Evolutionary conservation across 164 flowering plant species (phyloP), one percentile per base, ranked within the genome.

Genomic region (Vitis amurensis): DNA sequence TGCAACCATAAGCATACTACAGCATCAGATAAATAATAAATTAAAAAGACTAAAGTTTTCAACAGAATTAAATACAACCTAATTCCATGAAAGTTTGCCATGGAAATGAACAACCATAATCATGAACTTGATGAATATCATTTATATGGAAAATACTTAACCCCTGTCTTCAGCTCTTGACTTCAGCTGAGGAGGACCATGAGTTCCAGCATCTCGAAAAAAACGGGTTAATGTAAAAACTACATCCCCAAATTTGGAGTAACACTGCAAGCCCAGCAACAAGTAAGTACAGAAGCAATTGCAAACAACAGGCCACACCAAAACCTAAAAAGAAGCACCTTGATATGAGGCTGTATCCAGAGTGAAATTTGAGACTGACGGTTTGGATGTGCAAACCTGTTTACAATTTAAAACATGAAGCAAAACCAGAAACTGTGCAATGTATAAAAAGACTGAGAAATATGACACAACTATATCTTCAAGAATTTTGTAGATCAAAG

Each of bases 341-440:
- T 88, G 71, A 93, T 59, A 77, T 93, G 87, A 73, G 99, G 99
- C 66, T 81, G 92, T 74, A 95, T 85, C 99, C 99, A 95, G 68
- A 27, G 82, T 63, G 99, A 93, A 76, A 93, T 79, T 75, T 93
- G 97, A 50, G 87, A 73, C 72, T 87, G 96, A 52, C 82, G 90
- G 71, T 67, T 82, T 63, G 87, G 61, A 19, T 83, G 73, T 31
- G 82, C 73, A 76, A 91, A 95, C 85, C 99, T 95, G 85, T 55
- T 66, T 19, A 70, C 17, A 14, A 74, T n/a, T 64, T 62, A 29
- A 59, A 63, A 68, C 9, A 51, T 59, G 16, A 49, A 63, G 8
- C 14, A 64, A 55, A 52, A 48, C 13, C 59, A 71, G 44, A 49
- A 61, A 23, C 30, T 52, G 11, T 31, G 50, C 5, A 14, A 56